These are phyloP conservation scores for Rhodosporidiobolus odoratus DNA, from an alignment of 768 basidiomycete species.

Conservation along the genomic window DNA sequence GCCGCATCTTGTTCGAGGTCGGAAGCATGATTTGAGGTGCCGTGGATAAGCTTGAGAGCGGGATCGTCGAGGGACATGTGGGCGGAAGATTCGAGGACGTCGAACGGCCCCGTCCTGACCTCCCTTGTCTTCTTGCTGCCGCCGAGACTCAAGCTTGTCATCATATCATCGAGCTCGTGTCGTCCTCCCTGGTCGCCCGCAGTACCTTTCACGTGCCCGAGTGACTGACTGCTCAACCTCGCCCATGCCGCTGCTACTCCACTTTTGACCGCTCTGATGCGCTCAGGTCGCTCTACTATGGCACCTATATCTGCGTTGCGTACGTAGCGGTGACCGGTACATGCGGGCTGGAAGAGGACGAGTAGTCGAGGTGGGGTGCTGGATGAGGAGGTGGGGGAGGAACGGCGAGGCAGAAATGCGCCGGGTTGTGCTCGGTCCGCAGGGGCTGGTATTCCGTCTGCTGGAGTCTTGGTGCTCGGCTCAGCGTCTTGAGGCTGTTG, in stretches of 20 bases:
- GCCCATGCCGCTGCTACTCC: constrained; percentile 77
- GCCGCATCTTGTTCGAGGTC: not conserved
- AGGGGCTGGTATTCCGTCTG: not conserved
- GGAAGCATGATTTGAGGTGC: constrained; percentile 15
- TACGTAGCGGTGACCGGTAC: constrained; percentile 50
- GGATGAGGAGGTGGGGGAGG: not conserved
- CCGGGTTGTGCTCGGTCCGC: not conserved
- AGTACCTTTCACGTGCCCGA: constrained; percentile 53
- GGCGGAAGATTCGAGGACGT: constrained; percentile 29
- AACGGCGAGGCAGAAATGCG: not conserved
- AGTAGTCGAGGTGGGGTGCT: not conserved
- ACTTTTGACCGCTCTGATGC: constrained; percentile 73
- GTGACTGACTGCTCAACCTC: constrained; percentile 56
- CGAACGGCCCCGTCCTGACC: constrained; percentile 34
- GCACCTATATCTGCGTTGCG: constrained; percentile 65
- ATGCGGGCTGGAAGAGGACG: constrained; percentile 33
- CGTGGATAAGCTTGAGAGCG: constrained; percentile 38
- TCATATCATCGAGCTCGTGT: constrained; percentile 13
- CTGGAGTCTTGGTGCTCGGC: not conserved
- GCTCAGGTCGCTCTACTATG: constrained; percentile 86
- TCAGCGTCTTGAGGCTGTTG: too few relatives aligned
- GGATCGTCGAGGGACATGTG: constrained; percentile 18
- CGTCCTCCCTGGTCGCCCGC: constrained; percentile 44
- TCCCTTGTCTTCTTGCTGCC: not conserved
- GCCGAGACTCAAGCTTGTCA: not conserved